These are phyloP conservation scores for Gleditsia sinensis DNA, from an alignment of 306 rosid genomes.

Conservation along the genomic window DNA sequence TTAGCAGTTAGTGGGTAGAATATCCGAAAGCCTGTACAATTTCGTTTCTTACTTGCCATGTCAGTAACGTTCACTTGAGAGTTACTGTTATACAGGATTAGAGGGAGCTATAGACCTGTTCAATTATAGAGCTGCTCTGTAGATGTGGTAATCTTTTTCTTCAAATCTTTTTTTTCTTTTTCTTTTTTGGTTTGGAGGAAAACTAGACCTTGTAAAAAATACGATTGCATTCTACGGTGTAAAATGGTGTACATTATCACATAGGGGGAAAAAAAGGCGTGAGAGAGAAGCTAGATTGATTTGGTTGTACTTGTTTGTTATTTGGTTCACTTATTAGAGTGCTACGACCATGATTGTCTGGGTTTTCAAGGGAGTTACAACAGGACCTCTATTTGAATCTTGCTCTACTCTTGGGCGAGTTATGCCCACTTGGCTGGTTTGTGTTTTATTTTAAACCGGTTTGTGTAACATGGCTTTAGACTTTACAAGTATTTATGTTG, in stretches of 20 bases:
- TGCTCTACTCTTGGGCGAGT: too few species aligned
- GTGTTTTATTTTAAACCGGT: not conserved
- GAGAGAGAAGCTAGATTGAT: constrained; percentile 32
- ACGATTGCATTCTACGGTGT: constrained; percentile 23
- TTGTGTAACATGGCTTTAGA: too few species aligned
- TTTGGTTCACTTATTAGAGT: not conserved
- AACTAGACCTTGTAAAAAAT: constrained; percentile 26
- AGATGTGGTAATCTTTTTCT: constrained; percentile 17
- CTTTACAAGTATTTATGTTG: not conserved
- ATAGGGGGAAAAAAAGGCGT: not conserved
- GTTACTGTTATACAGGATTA: constrained; percentile 26
- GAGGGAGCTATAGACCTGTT: constrained; percentile 1
- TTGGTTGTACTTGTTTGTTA: constrained; percentile 14
- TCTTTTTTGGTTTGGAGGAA: constrained; percentile 18
- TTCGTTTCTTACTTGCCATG: constrained; percentile 22
- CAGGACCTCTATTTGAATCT: too few species aligned
- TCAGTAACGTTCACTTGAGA: constrained; percentile 4
- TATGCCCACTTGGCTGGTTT: not conserved
- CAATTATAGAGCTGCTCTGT: constrained; percentile 27
- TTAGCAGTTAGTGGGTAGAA: constrained; percentile 20
- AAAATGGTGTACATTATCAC: constrained; percentile 15
- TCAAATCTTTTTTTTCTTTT: constrained; percentile 8
- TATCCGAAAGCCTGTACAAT: not conserved
- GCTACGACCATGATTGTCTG: too few species aligned
- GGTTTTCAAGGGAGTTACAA: too few species aligned